Conservation (phyloP, 176 grass and related monocot species). For the Eleusine indica region DNA sequence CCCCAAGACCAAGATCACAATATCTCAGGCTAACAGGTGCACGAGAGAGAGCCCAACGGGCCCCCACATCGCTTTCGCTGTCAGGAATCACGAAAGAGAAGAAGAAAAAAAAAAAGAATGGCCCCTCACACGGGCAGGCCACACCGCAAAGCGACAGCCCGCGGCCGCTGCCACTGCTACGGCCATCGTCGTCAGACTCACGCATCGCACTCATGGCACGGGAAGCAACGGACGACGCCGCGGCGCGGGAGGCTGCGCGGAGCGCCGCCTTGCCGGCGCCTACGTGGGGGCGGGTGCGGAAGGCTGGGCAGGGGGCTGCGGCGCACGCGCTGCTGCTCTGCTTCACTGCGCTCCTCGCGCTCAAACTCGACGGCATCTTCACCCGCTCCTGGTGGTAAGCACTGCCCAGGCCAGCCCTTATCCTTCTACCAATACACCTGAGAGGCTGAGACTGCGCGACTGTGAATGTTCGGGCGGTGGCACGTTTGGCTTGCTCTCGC, state of each 20-base stretch:
- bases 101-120: background rate
- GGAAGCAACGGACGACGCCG: constrained; percentile 20
- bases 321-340: constrained; percentile 78
- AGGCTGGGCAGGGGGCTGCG: constrained; percentile 51
- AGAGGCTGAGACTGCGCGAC: too few species aligned
- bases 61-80: background rate
- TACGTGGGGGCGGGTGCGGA: constrained; percentile 58
- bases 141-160: background rate
- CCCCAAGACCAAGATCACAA: background rate
- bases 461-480: background rate
- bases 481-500: background rate
- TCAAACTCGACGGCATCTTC: constrained; percentile 70
- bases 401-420: background rate
- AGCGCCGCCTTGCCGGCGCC: background rate
- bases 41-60: background rate
- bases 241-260: background rate
- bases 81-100: background rate
- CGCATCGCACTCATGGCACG: constrained; percentile 25
- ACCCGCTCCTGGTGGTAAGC: constrained; percentile 71
- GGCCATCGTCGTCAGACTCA: background rate
- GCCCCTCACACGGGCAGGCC: background rate
- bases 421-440: background rate
- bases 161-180: background rate
- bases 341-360: constrained; percentile 70
- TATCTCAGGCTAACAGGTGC: background rate